phyloP scores from a whole-genome alignment of 148 eudicot genomes.

The Spergularia bocconei region DNA sequence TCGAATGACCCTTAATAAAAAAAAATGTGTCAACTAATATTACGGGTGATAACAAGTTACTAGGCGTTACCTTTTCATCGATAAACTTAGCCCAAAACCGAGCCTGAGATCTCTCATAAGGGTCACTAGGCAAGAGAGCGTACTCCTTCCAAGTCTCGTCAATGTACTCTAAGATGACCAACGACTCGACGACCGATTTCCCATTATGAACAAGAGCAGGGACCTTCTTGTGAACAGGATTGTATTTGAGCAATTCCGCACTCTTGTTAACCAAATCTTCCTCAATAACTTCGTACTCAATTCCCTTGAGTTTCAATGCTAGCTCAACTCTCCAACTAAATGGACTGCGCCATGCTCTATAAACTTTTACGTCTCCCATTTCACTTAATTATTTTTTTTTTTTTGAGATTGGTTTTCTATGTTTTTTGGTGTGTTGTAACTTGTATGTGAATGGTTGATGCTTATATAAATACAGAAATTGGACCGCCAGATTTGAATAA shows the following conservation, averaged over 20 bases:
- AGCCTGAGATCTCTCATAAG: constrained; percentile 27
- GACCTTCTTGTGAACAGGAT: constrained; percentile 27
- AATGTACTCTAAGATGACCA: constrained; percentile 28
- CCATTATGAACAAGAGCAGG: constrained; percentile 29
- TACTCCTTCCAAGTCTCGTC: constrained; percentile 30
- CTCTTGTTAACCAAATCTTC: constrained; percentile 26
- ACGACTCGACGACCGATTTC: constrained; percentile 27
- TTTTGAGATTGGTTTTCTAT: not conserved
- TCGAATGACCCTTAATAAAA: too few relatives aligned
- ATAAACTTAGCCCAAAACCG: constrained; percentile 30
- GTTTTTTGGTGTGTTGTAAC: too few relatives aligned
- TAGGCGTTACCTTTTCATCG: constrained; percentile 21
- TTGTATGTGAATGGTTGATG: too few relatives aligned
- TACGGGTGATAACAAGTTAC: too few relatives aligned
- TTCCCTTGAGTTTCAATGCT: constrained; percentile 30
- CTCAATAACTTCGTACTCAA: constrained; percentile 17
- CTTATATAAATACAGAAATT: too few relatives aligned
- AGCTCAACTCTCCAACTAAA: constrained; percentile 25
- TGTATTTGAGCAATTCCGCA: constrained; percentile 18
- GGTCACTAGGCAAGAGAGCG: constrained; percentile 25
- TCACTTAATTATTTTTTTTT: not conserved
- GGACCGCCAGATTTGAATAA: too few relatives aligned
- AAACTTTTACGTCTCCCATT: constrained; percentile 23
- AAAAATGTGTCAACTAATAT: too few relatives aligned
- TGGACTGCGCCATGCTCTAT: constrained; percentile 24